Base-by-base conservation (phyloP, 2,329 filamentous ascomycete genomes). In the Endothia cerciana region DNA sequence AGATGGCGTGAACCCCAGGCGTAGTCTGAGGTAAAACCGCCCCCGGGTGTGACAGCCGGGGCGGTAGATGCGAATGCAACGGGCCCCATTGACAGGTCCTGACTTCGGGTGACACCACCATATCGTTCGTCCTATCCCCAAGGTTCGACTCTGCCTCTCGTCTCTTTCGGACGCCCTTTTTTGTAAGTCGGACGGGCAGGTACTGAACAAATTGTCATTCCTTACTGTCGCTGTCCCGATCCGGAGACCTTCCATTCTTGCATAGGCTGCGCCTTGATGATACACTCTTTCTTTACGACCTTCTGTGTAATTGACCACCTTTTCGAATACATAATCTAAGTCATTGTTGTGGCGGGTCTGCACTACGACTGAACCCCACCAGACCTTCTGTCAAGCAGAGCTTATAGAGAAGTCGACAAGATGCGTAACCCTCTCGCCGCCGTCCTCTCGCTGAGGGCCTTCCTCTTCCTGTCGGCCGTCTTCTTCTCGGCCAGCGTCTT, bases 211-310 rank as follows among this genome's bases (percentile, higher is more conserved):
- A 36, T 60, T 38, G 41, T 51, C 43, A 36, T 49, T 38, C 36
- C 3, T 40, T 40, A 49, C 30, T 8, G 43, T 51, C 13, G 19
- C 38, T 53, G 43, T 38, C 13, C 17, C 8, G 13, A 17, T 49
- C 45, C 41, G 43, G n/a, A 58, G 15, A 19, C 13, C 1, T 61
- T 28, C 33, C 30, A 1, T 60, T 25, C 22, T 25, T 49, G n/a
- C 53, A 43, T 59, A 63, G 64, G 64, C 64, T 65, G 64, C 63
- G 64, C 64, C 64, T 65, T 57, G 45, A 25, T 62, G 7, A n/a
- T 53, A 40, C 30, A 36, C 45, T 51, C 47, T 55, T 63, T 61
- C 53, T 22, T 59, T 65, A 58, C 60, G 11, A 19, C 53, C 53
- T 59, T 33, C 61, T 33, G 45, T 64, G 63, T 60, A 28, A 25